Conservation (phyloP, 2,329 filamentous ascomycete genomes). For the Aureobasidium uvarum region DNA sequence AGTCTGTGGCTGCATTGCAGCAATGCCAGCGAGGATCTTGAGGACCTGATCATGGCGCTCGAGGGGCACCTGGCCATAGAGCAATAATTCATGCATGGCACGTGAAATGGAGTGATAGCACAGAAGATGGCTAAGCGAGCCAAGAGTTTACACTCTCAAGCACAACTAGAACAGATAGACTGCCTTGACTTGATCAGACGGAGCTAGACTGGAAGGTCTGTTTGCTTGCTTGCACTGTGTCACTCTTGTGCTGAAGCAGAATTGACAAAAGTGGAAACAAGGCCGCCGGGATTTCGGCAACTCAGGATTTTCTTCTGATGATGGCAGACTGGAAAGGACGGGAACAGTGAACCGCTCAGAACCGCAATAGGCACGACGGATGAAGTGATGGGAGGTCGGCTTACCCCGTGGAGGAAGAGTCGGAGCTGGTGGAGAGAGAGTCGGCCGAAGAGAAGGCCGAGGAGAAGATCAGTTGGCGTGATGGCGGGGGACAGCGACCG, state of each 20-base stretch:
- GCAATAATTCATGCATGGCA: constrained; percentile 61
- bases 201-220: not conserved
- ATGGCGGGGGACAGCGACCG: constrained; percentile 1
- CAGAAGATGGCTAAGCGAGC: not conserved
- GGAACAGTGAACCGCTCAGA: not conserved
- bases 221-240: not conserved
- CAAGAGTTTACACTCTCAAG: not conserved
- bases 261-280: not conserved
- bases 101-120: not conserved
- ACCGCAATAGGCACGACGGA: constrained; percentile 9
- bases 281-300: not conserved
- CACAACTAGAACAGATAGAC: not conserved
- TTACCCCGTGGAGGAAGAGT: constrained; percentile 22
- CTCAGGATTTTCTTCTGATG: not conserved
- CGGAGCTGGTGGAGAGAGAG: constrained; percentile 14
- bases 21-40: constrained; percentile 60
- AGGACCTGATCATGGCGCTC: constrained; percentile 60
- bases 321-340: not conserved
- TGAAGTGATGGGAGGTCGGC: constrained; percentile 8
- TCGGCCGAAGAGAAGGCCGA: constrained; percentile 16
- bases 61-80: constrained; percentile 59
- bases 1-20: constrained; percentile 59
- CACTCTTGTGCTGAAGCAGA: not conserved
- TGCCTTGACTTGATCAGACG: not conserved
- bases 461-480: constrained; percentile 12